These are phyloP conservation scores for rapeseed (Brassica napus) DNA, from an alignment of 345 rosid species.

Conservation along the genomic window Da-Ae NC_063437.1:1071001-1071500, in stretches of 20 bases:
- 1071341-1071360: neutral
- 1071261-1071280: constrained; percentile 66
- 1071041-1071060: neutral
- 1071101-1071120: constrained; percentile 85
- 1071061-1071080: neutral
- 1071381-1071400: constrained; percentile 59
- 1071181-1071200: constrained; percentile 74
- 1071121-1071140: constrained; percentile 88
- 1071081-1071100: constrained; percentile 50
- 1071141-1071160: constrained; percentile 84
- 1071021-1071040: constrained; percentile 65
- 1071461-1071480: neutral
- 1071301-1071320: constrained; percentile 90
- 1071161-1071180: constrained; percentile 86
- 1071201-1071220: constrained; percentile 84
- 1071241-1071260: constrained; percentile 91
- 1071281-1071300: constrained; percentile 79
- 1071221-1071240: constrained; percentile 85
- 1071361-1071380: constrained; percentile 7
- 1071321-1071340: constrained; percentile 46
- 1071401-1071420: constrained; percentile 76
- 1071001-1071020: constrained; percentile 93
- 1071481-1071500: neutral
- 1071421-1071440: constrained; percentile 75
- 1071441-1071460: constrained; percentile 42